Evolutionary conservation across 2,329 filamentous ascomycete species (phyloP), one percentile per base, ranked within the genome.

Genomic region (Colletotrichum gigasporum): DNA sequence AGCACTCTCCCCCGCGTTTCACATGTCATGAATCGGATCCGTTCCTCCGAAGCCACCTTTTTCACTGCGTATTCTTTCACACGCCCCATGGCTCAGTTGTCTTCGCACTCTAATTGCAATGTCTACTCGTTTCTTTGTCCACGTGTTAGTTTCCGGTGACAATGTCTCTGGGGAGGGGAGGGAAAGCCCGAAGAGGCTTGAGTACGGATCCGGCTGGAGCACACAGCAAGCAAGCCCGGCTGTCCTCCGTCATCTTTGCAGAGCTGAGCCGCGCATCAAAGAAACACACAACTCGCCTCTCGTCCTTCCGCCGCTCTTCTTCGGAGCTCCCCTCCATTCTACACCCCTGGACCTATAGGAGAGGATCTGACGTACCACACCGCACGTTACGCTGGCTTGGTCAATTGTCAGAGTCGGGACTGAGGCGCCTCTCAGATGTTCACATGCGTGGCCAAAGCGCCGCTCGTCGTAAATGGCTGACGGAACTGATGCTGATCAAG

Each of bases 361-460:
- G 30, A 18, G 24, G 54, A 37, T n/a, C 45, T 52, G 37, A 37
- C 45, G 44, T 44, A 44, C 28, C 35, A 18, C 44, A 32, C 24
- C 37, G 16, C 42, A 48, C 45, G n/a, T 20, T 24, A 14, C 18
- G 24, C 22, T 30, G 34, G 45, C 45, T 41, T 44, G 47, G 35
- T 18, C 39, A 28, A 34, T 16, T 11, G 12, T 35, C 42, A 37
- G 47, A 47, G 56, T 61, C 56, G 42, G 48, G 32, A 16, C 28
- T 41, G 20, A 35, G 48, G 56, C 57, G 42, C 28, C 42, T 64
- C 42, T 42, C 56, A 26, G 42, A 54, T 54, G 16, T 61, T 54
- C 42, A 37, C 48, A 50, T 64, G 56, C 42, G n/a, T 61, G 62
- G 56, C 62, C 62, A 55, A 50, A 64, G 62, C 62, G 56, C 42